phyloP scores from a whole-genome alignment of 2,329 filamentous ascomycete genomes.

The Fusarium zealandicum region DNA sequence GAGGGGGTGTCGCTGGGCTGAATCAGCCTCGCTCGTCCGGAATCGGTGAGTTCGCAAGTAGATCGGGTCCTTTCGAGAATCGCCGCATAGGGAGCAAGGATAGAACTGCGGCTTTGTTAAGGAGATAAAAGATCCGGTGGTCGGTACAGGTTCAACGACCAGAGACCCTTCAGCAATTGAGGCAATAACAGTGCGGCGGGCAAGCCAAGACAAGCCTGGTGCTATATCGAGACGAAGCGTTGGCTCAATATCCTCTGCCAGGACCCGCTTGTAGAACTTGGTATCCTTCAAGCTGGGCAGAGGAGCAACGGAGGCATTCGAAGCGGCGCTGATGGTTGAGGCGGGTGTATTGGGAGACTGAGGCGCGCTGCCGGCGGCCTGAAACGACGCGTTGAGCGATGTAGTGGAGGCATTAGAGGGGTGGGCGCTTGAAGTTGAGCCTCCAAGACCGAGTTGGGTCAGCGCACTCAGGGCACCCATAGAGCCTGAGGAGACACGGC shows the following conservation, averaged over 20 bases:
- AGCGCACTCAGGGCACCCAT: conserved; percentile 59
- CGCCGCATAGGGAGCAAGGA: conserved; percentile 88
- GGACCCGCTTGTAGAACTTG: conserved; percentile 89
- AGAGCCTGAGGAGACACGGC: conserved; percentile 75
- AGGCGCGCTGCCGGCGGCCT: conserved; percentile 60
- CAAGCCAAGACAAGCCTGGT: conserved; percentile 92
- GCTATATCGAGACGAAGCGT: conserved; percentile 88
- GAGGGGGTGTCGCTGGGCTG: conserved; percentile 86
- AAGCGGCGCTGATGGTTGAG: conserved; percentile 57
- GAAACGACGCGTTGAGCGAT: conserved; percentile 60
- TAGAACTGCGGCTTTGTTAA: conserved; percentile 63
- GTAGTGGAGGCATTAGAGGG: conserved; percentile 67
- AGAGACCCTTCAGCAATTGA: conserved; percentile 85
- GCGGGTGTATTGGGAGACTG: conserved; percentile 66
- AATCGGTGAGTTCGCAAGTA: conserved; percentile 87
- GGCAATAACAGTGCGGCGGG: conserved; percentile 81
- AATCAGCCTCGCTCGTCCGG: conserved; percentile 84
- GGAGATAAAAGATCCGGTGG: conserved; percentile 58
- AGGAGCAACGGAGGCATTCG: conserved; percentile 45
- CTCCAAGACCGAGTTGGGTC: conserved; percentile 53
- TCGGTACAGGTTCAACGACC: conserved; percentile 86
- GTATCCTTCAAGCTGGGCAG: conserved; percentile 81
- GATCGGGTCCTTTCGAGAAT: conserved; percentile 72
- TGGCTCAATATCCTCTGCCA: conserved; percentile 93
- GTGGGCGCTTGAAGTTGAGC: conserved; percentile 55